Base-by-base conservation (phyloP, 305 asterid species). In the Fraxinus velutina region DNA sequence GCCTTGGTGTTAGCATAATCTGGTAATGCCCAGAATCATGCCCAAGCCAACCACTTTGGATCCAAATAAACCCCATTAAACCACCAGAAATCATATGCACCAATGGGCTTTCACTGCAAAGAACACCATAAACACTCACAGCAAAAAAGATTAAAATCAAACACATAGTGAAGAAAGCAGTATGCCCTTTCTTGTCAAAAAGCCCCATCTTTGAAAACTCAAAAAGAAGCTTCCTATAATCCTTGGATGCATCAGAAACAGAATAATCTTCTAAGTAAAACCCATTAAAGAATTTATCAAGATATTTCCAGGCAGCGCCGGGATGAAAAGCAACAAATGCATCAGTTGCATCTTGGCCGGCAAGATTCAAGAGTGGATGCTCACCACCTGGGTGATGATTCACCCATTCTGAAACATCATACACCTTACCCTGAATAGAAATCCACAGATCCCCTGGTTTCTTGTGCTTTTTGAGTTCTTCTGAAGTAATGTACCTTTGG, bases 41-140 rank as follows among this genome's bases (percentile, higher is more conserved):
- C 22, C 97, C 99, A 17, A 95, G 30, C 99, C 98, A 95, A 5
- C 99, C 99, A 78, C 97, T 92, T 84, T 93, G 97, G 73, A 93
- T 91, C 99, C 99, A 95, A 0, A 92, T 76, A 13, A 88, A 78
- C 36, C 99, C 99, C 93, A 93, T 90, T 33, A 90, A 5, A 7
- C 88, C 88, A 73, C 92, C 99, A 78, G 89, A 90, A 10, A 93
- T 30, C 70, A 93, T 76, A 78, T 95, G 99, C 10, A 86, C 82
- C 81, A 78, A 73, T 0, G 71, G n/a, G 27, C 97, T 90, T 9
- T 89, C 79, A 79, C 89, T 79, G 83, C 13, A 92, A 73, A 93
- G 78, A 70, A 95, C 97, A 42, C 97, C 97, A 82, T 84, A 93
- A 5, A 93, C 90, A 70, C 89, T 83, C 6, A 79, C 50, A 47